Base-by-base conservation (phyloP, 306 rosid species). In the Prinsepia uniflora region DNA sequence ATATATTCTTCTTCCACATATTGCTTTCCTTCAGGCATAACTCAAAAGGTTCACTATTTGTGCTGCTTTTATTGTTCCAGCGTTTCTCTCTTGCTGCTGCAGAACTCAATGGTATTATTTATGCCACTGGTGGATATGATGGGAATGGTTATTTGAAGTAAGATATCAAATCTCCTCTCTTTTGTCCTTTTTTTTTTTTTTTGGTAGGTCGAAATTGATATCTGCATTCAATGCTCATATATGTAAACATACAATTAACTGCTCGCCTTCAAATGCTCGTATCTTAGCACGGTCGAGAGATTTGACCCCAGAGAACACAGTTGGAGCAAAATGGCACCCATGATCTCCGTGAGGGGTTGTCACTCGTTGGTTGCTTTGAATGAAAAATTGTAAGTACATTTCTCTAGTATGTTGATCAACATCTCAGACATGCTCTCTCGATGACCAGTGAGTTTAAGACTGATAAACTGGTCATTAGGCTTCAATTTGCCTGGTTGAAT, bases 291-390 rank as follows among this genome's bases (percentile, higher is more conserved):
- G 49, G 90, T 86, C 19, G 96, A 92, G 79, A 87, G 86, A 80
- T 92, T 92, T 72, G 98, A 92, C 77, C 88, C 90, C 44, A 83
- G 96, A 76, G 96, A 89, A 68, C 95, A 87, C 77, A 79, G 88
- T 60, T 89, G 98, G 98, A 80, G 74, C 22, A 86, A 70, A 83
- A 78, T 78, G 53, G 71, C 86, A 7, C 48, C 45, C 75, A 86
- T 89, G 96, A 79, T 79, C 18, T 64, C 62, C 22, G 72, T 60
- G 43, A 76, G 86, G 72, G 81, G 84, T 36, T 79, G 83, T 18
- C 86, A 86, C 67, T 81, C 90, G 39, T 72, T 82, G 78, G 93
- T 82, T 63, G 87, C 69, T 61, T 83, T 84, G 45, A 87, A 91
- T 46, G 87, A 84, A 55, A 84, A 89, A 42, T 56, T 89, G 96